Evolutionary conservation across 1,284 basidiomycete genomes (phyloP).

Genomic region (Cutaneotrichosporon dermatis): DNA sequence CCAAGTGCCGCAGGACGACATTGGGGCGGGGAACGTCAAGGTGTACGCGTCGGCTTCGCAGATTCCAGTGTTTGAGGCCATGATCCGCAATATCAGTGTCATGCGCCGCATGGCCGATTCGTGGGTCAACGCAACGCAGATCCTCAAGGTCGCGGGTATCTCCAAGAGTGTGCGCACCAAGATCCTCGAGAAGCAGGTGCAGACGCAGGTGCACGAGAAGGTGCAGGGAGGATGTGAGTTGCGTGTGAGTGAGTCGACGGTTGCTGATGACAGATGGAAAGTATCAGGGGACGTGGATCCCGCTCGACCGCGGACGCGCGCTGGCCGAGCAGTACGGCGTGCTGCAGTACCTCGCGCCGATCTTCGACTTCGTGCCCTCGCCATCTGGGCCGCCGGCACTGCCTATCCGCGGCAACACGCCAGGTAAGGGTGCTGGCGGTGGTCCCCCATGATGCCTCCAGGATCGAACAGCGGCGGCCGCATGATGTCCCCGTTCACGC

Average conservation of each 20-base stretch:
- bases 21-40: conserved; percentile 28
- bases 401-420: conserved; percentile 33
- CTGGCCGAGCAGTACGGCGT: conserved; percentile 88
- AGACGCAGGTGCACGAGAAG: conserved; percentile 94
- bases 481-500: conserved; percentile 28
- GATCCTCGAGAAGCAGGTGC: conserved; percentile 96
- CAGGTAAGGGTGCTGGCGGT: conserved; percentile 11
- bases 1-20: conserved; percentile 30
- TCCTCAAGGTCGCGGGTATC: conserved; percentile 96
- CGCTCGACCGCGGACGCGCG: conserved; percentile 80
- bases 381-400: conserved; percentile 39
- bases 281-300: conserved; percentile 99
- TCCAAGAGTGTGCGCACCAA: conserved; percentile 95
- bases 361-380: conserved; percentile 84
- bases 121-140: conserved; percentile 87
- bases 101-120: conserved; percentile 94
- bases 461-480: conserved; percentile 11
- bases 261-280: conserved; percentile 62
- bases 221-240: conserved; percentile 83
- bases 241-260: no score
- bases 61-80: conserved; percentile 77
- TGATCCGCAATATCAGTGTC: conserved; percentile 96
- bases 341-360: conserved; percentile 70
- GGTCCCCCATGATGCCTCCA: conserved; percentile 5
- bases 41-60: conserved; percentile 47